Conservation (phyloP, 805 yeast genomes). For the Cyberlindnera veronae region DNA sequence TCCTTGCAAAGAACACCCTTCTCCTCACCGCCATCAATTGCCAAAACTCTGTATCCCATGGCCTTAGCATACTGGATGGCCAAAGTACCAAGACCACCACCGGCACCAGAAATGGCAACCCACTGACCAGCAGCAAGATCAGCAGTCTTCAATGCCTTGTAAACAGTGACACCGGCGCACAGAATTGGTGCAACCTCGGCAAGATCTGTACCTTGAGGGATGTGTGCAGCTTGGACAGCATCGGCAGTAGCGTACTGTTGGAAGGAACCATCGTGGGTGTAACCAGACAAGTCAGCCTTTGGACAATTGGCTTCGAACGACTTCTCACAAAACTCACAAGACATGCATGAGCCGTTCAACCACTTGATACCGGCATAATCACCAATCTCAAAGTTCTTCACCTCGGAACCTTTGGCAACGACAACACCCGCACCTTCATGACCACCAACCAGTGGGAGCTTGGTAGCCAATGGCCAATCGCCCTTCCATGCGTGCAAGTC, state of each 20-base stretch:
- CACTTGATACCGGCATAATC: constrained; percentile 67
- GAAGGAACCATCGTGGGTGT: constrained; percentile 50
- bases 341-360: constrained; percentile 64
- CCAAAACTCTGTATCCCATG: constrained; percentile 69
- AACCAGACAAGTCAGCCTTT: constrained; percentile 67
- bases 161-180: constrained; percentile 47
- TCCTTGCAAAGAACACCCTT: constrained; percentile 50
- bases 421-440: constrained; percentile 75
- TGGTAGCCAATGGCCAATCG: constrained; percentile 57
- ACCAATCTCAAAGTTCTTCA: constrained; percentile 58
- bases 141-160: constrained; percentile 65
- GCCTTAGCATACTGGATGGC: constrained; percentile 76
- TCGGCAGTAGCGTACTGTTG: constrained; percentile 66
- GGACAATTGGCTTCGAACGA: constrained; percentile 64
- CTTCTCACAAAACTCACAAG: constrained; percentile 60
- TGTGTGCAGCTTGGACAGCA: constrained; percentile 59
- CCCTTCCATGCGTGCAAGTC: constrained; percentile 58
- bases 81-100: constrained; percentile 76
- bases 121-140: constrained; percentile 60
- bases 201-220: constrained; percentile 52
- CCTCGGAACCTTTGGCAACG: constrained; percentile 59
- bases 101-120: constrained; percentile 76
- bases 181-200: constrained; percentile 58
- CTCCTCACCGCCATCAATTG: constrained; percentile 72
- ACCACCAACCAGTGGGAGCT: constrained; percentile 66